Percentiles rank a stretch among this genome's conserved stretches.
These are phyloP conservation scores for Marchantia polymorpha DNA, from an alignment of 225 moss, liverwort and hornwort genomes.

Conservation along the genomic window DNA sequence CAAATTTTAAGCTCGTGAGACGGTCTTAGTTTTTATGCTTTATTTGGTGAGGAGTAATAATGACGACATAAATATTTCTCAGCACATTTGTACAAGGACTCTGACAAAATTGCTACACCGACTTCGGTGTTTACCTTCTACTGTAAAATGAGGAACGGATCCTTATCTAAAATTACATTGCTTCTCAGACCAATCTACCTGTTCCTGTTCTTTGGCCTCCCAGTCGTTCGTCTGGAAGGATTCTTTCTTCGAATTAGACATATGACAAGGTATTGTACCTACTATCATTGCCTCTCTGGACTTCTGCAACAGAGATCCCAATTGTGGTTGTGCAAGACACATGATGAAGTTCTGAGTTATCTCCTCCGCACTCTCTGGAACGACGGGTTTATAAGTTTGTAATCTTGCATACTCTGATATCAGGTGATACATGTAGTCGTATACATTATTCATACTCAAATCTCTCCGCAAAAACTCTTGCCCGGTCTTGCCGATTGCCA, in stretches of 20 bases:
- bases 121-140: no score
- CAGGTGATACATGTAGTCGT: slow-evolving; percentile 48
- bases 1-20: no score
- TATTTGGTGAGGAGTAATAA: no score
- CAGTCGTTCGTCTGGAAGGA: slow-evolving; percentile 15
- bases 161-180: background rate
- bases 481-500: slow-evolving; percentile 33
- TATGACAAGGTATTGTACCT: slow-evolving; percentile 19
- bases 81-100: no score
- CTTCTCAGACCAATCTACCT: slow-evolving; percentile 10
- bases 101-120: no score
- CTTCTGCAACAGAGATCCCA: slow-evolving; percentile 28
- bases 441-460: slow-evolving; percentile 43
- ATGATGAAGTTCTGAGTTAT: slow-evolving; percentile 36
- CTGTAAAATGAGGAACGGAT: no score
- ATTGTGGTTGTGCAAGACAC: slow-evolving; percentile 35
- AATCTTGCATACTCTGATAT: slow-evolving; percentile 32
- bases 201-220: slow-evolving; percentile 30
- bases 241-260: background rate
- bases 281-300: slow-evolving; percentile 23
- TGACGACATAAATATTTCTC: no score
- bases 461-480: slow-evolving; percentile 32
- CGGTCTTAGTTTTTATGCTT: no score
- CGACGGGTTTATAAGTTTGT: slow-evolving; percentile 38
- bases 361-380: slow-evolving; percentile 27